Conservation (phyloP, 169 alveolate genomes). For the Babesia gibsoni region DNA sequence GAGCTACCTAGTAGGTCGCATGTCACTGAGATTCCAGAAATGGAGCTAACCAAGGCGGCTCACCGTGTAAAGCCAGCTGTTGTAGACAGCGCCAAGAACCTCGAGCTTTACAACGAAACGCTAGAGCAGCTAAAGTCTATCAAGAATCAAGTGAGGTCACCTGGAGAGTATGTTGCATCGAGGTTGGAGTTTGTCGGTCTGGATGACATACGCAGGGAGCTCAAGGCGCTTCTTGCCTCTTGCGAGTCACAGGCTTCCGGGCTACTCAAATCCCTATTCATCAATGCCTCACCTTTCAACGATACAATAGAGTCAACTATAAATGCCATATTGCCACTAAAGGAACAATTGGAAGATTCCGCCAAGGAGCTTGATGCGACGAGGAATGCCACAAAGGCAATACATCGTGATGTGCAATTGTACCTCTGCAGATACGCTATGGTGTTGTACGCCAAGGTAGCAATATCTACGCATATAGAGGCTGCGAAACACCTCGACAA, state of each 20-base stretch:
- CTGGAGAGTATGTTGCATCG: conserved; percentile 44
- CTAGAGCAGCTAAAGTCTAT: conserved; percentile 51
- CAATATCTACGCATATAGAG: conserved; percentile 23
- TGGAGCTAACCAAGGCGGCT: background rate
- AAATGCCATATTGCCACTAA: conserved; percentile 41
- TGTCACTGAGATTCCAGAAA: too few species aligned
- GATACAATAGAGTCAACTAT: conserved; percentile 48
- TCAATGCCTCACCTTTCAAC: conserved; percentile 37
- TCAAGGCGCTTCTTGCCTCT: conserved; percentile 47
- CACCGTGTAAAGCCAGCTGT: background rate
- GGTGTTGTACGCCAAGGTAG: conserved; percentile 42
- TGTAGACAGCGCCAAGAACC: background rate
- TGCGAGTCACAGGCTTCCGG: conserved; percentile 57
- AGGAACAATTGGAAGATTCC: conserved; percentile 39
- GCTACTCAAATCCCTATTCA: conserved; percentile 33
- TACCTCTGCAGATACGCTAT: conserved; percentile 12
- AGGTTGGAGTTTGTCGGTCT: conserved; percentile 55
- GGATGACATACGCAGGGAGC: conserved; percentile 46
- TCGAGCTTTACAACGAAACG: conserved; percentile 31
- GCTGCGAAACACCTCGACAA: conserved; percentile 28
- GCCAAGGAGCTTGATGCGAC: background rate
- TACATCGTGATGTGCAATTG: background rate
- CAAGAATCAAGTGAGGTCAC: conserved; percentile 37
- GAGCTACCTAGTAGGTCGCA: too few species aligned
- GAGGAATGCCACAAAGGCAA: background rate